Base-by-base conservation (phyloP, 768 basidiomycete genomes). In the Tubosaeta sp. region DNA sequence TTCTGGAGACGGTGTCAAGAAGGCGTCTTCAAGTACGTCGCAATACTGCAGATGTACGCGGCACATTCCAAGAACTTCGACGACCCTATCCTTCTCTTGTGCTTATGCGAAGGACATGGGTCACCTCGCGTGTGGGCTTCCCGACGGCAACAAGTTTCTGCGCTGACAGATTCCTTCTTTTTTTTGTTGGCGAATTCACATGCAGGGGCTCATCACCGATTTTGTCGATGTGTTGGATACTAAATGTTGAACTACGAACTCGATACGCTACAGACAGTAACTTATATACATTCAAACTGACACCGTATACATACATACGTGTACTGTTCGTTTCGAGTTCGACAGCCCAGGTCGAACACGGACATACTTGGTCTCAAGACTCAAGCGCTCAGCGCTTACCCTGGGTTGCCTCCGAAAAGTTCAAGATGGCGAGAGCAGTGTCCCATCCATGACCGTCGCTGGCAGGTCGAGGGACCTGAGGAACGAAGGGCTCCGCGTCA, bases 401-500 rank as follows among this genome's bases (percentile, higher is more conserved):
- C 29, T 16, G 31, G 10, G 47, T 27, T 19, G 34, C 53, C 29
- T 64, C 51, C 11, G 52, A 60, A 47, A 65, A 65, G 2, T 57
- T 53, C 45, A 66, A 46, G 32, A 55, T 46, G 35, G 58, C 69
- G 5, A 68, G 58, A 5, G 59, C 43, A 12, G 67, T 68, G 34
- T 70, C 69, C 67, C 67, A 70, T 42, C 63, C 60, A 42, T 70
- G 67, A 8, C 49, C 50, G 13, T 55, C 60, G 32, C 51, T 26
- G 26, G 19, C 58, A 16, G 31, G 17, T 3, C 51, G 56, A 29
- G 54, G 37, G 17, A 31, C 33, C 4, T 12, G 51, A 44, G 62
- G 32, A 19, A 44, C 52, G 25, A 43, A 37, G 12, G 26, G 17
- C 5, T 53, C 64, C 5, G 59, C 37, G 37, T 63, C 54, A 46